phyloP scores from a whole-genome alignment of 106 monocot genomes.

The Dendrobium catenatum region DNA sequence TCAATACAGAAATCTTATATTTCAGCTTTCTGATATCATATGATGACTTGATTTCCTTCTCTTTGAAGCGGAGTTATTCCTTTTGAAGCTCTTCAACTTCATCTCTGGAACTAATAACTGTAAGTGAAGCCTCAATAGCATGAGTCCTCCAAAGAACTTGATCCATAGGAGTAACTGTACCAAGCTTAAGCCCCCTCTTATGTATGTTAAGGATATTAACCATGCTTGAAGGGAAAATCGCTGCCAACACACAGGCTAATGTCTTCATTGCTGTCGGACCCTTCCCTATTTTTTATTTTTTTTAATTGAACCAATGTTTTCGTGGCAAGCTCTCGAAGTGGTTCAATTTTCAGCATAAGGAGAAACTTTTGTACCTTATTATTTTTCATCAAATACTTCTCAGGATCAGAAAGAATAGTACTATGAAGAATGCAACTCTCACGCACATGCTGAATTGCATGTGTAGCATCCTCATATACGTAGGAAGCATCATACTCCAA shows the following conservation, averaged over 20 bases:
- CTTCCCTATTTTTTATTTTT: constrained; percentile 46
- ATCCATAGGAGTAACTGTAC: constrained; percentile 89
- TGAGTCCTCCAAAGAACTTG: constrained; percentile 94
- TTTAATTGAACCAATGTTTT: constrained; percentile 55
- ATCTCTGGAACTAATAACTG: constrained; percentile 38
- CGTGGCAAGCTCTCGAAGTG: constrained; percentile 79
- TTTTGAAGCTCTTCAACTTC: constrained; percentile 59
- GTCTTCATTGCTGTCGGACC: constrained; percentile 89
- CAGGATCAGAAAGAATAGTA: too few species aligned
- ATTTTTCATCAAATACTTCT: too few species aligned
- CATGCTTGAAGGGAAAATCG: constrained; percentile 66
- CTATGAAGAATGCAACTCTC: too few species aligned
- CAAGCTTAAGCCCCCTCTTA: constrained; percentile 75
- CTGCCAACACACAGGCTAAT: constrained; percentile 69
- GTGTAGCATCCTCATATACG: too few species aligned
- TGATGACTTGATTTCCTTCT: constrained; percentile 36
- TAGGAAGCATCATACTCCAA: too few species aligned
- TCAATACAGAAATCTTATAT: constrained; percentile 35
- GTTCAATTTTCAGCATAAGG: constrained; percentile 81
- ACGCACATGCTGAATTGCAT: too few species aligned
- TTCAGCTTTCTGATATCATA: constrained; percentile 41
- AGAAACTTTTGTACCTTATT: constrained; percentile 14
- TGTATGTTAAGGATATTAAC: constrained; percentile 75
- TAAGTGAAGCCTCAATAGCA: constrained; percentile 85
- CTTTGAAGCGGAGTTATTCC: constrained; percentile 34